These are phyloP conservation scores for Globisporangium uncinulatum DNA, from an alignment of 352 stramenopile genomes.

Conservation along the genomic window DNA sequence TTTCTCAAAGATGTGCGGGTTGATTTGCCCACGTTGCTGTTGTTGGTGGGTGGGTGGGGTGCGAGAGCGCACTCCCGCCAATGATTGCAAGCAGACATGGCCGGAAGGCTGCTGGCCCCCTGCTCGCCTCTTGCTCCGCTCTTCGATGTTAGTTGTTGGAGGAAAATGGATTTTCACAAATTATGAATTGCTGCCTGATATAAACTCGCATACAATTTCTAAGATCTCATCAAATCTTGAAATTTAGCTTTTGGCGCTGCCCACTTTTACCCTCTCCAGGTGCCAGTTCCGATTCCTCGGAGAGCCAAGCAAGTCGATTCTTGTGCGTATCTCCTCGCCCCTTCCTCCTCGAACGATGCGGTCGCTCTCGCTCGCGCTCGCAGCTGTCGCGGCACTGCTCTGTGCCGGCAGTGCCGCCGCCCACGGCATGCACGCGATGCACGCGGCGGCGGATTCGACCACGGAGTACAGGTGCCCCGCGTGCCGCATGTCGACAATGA, in stretches of 20 bases:
- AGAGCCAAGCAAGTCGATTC: too few relatives aligned
- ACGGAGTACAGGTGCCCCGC: conserved; percentile 64
- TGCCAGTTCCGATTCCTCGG: conserved; percentile 2
- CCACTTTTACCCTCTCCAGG: too few relatives aligned
- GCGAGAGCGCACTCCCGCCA: too few relatives aligned
- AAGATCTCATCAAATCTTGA: neutral
- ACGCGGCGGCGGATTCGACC: conserved; percentile 16
- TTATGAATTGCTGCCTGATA: too few relatives aligned
- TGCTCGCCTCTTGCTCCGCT: too few relatives aligned
- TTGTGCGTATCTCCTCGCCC: neutral
- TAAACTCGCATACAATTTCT: neutral
- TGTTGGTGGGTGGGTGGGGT: neutral
- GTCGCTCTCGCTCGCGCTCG: conserved; percentile 15
- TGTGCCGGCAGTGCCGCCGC: conserved; percentile 17
- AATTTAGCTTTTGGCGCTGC: neutral
- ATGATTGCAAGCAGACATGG: neutral
- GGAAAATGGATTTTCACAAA: too few relatives aligned
- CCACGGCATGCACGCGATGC: conserved; percentile 9
- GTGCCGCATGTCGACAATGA: conserved; percentile 61
- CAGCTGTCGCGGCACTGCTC: conserved; percentile 3
- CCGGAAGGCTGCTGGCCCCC: too few relatives aligned
- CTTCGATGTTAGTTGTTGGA: too few relatives aligned
- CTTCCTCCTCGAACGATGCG: neutral
- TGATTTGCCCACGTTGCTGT: neutral
- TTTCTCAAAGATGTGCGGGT: neutral